phyloP scores from a whole-genome alignment of 345 rosid species.

The Lumnitzera littorea region DNA sequence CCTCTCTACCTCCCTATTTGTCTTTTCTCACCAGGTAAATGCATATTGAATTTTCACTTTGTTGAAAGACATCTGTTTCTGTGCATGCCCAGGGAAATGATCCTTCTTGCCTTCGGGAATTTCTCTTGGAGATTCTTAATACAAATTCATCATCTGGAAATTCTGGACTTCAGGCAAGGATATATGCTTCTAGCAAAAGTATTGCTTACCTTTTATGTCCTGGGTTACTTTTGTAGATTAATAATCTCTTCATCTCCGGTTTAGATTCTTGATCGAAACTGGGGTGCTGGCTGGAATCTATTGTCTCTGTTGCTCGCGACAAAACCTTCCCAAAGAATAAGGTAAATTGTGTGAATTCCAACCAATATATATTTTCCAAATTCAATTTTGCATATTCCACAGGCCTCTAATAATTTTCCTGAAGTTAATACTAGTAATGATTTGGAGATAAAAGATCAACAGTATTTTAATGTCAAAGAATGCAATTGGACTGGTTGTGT shows the following conservation, averaged over 20 bases:
- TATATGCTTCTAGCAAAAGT: background rate
- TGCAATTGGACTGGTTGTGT: no score
- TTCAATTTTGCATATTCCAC: no score
- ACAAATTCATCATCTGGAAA: conserved; percentile 63
- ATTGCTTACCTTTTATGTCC: background rate
- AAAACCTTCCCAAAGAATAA: conserved; percentile 69
- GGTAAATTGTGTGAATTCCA: conserved; percentile 26
- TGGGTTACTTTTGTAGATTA: background rate
- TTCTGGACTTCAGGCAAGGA: conserved; percentile 70
- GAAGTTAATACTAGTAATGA: no score
- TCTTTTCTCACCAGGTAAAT: no score
- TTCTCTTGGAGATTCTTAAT: conserved; percentile 51
- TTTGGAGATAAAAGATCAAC: no score
- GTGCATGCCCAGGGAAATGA: conserved; percentile 62
- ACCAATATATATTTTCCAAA: no score
- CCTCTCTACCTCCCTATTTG: background rate
- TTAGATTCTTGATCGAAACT: conserved; percentile 91
- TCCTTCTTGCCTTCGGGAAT: conserved; percentile 87
- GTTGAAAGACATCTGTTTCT: background rate
- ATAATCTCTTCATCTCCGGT: conserved; percentile 7
- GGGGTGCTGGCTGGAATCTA: conserved; percentile 98
- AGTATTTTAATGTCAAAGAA: no score
- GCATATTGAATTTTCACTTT: background rate
- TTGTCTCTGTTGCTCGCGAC: conserved; percentile 72
- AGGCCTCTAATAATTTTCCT: background rate